Conservation (phyloP, 2,329 filamentous ascomycete genomes). For the Cladosporium austrohemisphaericum region DNA sequence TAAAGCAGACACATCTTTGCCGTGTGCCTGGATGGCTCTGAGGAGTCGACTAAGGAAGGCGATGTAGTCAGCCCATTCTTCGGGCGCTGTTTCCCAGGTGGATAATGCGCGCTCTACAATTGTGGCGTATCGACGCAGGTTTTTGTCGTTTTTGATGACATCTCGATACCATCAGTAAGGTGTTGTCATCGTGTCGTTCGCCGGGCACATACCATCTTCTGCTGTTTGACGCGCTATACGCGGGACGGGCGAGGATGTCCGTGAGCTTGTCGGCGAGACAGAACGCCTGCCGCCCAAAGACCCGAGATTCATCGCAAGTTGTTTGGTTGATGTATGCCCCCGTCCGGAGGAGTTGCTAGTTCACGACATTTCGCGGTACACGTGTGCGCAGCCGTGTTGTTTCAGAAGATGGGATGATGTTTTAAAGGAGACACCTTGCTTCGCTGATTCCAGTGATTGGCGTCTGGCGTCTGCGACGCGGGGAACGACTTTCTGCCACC, state of each 20-base stretch:
- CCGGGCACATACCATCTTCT: slow-evolving; percentile 64
- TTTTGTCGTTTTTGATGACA: slow-evolving; percentile 58
- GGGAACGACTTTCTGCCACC: too few species aligned
- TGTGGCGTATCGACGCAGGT: slow-evolving; percentile 82
- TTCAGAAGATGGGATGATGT: not conserved
- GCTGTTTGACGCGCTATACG: slow-evolving; percentile 74
- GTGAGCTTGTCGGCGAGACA: slow-evolving; percentile 75
- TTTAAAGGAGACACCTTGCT: slow-evolving; percentile 14
- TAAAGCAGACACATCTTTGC: slow-evolving; percentile 65
- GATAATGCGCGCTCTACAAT: slow-evolving; percentile 82
- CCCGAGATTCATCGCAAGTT: slow-evolving; percentile 12
- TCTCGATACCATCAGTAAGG: slow-evolving; percentile 13
- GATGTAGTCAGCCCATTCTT: slow-evolving; percentile 99
- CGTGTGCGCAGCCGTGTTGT: not conserved
- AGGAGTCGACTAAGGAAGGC: slow-evolving; percentile 87
- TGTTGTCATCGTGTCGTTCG: not conserved
- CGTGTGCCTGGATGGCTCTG: slow-evolving; percentile 88
- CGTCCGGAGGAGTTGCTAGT: not conserved
- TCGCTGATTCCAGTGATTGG: too few species aligned
- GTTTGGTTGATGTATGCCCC: not conserved
- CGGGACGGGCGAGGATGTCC: slow-evolving; percentile 69
- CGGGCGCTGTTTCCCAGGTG: slow-evolving; percentile 85
- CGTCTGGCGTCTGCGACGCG: too few species aligned
- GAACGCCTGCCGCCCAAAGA: slow-evolving; percentile 13
- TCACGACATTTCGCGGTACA: slow-evolving; percentile 1